Conservation (phyloP, 2,329 filamentous ascomycete genomes). For the Camillea tinctor region DNA sequence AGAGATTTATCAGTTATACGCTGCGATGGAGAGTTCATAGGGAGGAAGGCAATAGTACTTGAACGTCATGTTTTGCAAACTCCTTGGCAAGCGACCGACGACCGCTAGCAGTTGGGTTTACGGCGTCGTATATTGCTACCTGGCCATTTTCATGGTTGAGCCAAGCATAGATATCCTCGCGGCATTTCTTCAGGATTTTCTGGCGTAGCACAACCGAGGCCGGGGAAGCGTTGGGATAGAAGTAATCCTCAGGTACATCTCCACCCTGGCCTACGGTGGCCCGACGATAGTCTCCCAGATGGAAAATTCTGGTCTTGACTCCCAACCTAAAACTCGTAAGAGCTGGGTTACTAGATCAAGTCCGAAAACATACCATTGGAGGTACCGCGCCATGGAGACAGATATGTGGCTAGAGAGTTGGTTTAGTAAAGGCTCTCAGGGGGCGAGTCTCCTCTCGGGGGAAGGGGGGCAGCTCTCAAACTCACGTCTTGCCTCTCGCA, state of each 20-base stretch:
- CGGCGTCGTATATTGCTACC: conserved; percentile 97
- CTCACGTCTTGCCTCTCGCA: conserved; percentile 90
- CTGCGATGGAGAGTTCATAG: too few relatives aligned
- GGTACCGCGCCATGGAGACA: conserved; percentile 89
- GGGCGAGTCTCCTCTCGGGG: neutral
- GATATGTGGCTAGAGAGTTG: conserved; percentile 71
- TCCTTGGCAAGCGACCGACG: conserved; percentile 87
- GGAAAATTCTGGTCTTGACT: conserved; percentile 97
- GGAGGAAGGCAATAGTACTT: conserved; percentile 49
- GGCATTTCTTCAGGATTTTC: conserved; percentile 96
- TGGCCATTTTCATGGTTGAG: conserved; percentile 96
- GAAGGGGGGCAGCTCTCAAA: conserved; percentile 12
- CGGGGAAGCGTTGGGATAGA: conserved; percentile 91
- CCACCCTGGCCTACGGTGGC: conserved; percentile 82
- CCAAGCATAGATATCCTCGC: conserved; percentile 95
- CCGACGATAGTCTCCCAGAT: conserved; percentile 92
- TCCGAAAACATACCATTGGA: conserved; percentile 67
- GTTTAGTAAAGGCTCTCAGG: conserved; percentile 14
- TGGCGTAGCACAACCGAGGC: conserved; percentile 90
- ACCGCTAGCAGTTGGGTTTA: conserved; percentile 84
- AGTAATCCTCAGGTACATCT: conserved; percentile 93
- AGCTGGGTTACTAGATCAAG: conserved; percentile 4
- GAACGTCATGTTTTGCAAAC: conserved; percentile 95
- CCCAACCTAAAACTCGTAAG: conserved; percentile 63
- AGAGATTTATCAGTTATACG: conserved; percentile 7